These are phyloP conservation scores for Cytospora leucostoma DNA, from an alignment of 2,329 filamentous ascomycete species.

Conservation along the genomic window DNA sequence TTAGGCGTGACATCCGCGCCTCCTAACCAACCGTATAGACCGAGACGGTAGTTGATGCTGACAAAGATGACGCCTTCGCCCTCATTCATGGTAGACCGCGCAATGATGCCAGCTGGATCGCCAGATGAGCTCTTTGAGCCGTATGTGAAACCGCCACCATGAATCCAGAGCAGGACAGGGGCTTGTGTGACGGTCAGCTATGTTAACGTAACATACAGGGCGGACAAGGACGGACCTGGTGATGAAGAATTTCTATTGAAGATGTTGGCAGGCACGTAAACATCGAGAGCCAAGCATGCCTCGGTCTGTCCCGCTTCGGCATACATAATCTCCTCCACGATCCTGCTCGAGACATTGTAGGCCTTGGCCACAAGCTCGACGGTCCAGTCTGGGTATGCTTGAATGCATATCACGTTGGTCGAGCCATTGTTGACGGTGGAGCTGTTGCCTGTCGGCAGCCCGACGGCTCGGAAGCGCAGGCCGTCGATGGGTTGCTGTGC, in stretches of 20 bases:
- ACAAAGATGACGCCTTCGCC: constrained; percentile 47
- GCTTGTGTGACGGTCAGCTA: constrained; percentile 40
- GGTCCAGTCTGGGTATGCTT: constrained; percentile 36
- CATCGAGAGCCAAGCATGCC: constrained; percentile 53
- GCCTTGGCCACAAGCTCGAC: constrained; percentile 29
- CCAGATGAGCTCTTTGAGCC: constrained; percentile 42
- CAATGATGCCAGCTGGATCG: constrained; percentile 21
- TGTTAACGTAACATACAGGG: constrained; percentile 32
- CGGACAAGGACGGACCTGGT: neutral
- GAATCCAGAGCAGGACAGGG: constrained; percentile 48
- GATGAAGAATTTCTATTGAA: constrained; percentile 12
- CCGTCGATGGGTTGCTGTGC: constrained; percentile 39
- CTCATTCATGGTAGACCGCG: constrained; percentile 13
- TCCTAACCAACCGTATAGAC: constrained; percentile 50
- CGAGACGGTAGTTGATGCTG: constrained; percentile 50
- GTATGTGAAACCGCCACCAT: constrained; percentile 48
- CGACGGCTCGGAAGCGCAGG: constrained; percentile 39
- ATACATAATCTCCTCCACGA: constrained; percentile 28
- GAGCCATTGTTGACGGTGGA: constrained; percentile 32
- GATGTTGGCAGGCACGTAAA: constrained; percentile 48
- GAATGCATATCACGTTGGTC: constrained; percentile 32
- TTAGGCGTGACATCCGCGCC: constrained; percentile 43
- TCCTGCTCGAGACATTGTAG: constrained; percentile 13
- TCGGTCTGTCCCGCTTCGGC: constrained; percentile 37
- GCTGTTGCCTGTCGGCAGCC: constrained; percentile 32